Percentiles rank a stretch among this genome's conserved stretches.
These are phyloP conservation scores for Senna tora DNA, from an alignment of 306 rosid genomes.

Conservation along the genomic window DNA sequence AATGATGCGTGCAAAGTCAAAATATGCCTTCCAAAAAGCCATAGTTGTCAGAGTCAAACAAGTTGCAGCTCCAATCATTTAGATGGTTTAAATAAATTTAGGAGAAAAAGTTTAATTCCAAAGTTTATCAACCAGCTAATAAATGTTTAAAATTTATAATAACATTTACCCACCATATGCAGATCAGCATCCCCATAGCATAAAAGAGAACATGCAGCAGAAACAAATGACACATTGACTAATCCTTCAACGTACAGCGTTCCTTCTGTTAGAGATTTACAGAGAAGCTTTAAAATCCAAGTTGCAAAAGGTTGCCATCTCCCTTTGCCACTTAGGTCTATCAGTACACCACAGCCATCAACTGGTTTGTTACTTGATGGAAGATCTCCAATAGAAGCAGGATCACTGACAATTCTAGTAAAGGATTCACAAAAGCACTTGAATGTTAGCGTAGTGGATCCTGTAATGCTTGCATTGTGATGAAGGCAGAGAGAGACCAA, in stretches of 20 bases:
- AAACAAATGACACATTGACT: constrained; percentile 60
- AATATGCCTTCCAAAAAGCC: constrained; percentile 77
- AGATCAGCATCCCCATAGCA: constrained; percentile 85
- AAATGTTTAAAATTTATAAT: constrained; percentile 12
- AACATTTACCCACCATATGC: constrained; percentile 69
- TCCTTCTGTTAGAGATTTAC: constrained; percentile 82
- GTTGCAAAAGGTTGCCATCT: constrained; percentile 85
- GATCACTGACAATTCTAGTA: constrained; percentile 50
- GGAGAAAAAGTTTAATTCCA: constrained; percentile 14
- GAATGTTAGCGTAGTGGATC: constrained; percentile 51
- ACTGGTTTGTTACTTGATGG: constrained; percentile 56
- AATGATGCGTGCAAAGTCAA: constrained; percentile 69
- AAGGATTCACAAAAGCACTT: constrained; percentile 71
- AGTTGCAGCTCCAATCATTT: constrained; percentile 15
- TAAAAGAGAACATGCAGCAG: constrained; percentile 73
- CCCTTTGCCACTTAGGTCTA: constrained; percentile 58
- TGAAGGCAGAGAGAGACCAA: constrained; percentile 53
- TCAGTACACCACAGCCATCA: constrained; percentile 70
- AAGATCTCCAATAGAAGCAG: constrained; percentile 64
- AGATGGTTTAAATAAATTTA: constrained; percentile 11
- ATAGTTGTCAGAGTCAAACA: constrained; percentile 38
- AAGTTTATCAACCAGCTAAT: constrained; percentile 34
- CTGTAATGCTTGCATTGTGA: constrained; percentile 40
- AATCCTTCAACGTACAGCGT: constrained; percentile 88
- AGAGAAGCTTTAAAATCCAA: constrained; percentile 80